A percentile compares a stretch with the other conserved stretches of the same genome.
Evolutionary conservation across 2,329 filamentous ascomycete genomes (phyloP).

Genomic region (Botrytis hyacinthi): DNA sequence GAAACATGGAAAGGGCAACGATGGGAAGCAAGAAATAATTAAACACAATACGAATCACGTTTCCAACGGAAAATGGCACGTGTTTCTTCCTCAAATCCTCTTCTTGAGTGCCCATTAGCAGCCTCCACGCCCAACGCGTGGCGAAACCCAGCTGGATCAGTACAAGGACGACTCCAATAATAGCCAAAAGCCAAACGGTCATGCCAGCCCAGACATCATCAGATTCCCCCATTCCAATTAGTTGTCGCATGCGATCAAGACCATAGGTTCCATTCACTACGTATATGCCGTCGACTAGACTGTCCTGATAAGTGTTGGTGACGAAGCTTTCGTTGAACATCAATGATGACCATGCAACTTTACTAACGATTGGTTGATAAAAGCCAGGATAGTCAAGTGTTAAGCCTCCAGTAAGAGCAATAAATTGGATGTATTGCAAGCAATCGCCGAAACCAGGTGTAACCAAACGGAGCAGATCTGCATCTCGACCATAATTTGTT

Average conservation of each 20-base stretch:
- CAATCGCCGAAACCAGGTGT: slow-evolving; percentile 97
- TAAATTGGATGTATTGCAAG: slow-evolving; percentile 93
- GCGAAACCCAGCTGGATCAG: slow-evolving; percentile 76
- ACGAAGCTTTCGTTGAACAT: slow-evolving; percentile 94
- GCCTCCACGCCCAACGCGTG: slow-evolving; percentile 71
- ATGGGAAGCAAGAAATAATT: slow-evolving; percentile 90
- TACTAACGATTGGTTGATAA: slow-evolving; percentile 87
- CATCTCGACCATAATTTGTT: slow-evolving; percentile 95
- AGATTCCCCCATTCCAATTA: slow-evolving; percentile 73
- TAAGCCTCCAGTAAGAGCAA: slow-evolving; percentile 81
- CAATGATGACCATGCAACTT: slow-evolving; percentile 81
- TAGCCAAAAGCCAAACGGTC: slow-evolving; percentile 83
- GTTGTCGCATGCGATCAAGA: slow-evolving; percentile 73
- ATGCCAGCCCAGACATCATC: slow-evolving; percentile 91
- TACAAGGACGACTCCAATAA: slow-evolving; percentile 65
- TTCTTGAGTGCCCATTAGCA: slow-evolving; percentile 68
- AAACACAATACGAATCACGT: slow-evolving; percentile 80
- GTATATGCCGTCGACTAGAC: slow-evolving; percentile 83
- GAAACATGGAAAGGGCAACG: slow-evolving; percentile 83
- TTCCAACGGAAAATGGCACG: slow-evolving; percentile 78
- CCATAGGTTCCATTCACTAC: slow-evolving; percentile 74
- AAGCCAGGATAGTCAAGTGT: slow-evolving; percentile 89
- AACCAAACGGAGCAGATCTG: slow-evolving; percentile 84
- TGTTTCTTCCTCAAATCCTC: slow-evolving; percentile 92
- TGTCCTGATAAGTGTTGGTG: slow-evolving; percentile 62